Base-by-base conservation (phyloP, 23 red algal species). In the Gracilaria domingensis region DNA sequence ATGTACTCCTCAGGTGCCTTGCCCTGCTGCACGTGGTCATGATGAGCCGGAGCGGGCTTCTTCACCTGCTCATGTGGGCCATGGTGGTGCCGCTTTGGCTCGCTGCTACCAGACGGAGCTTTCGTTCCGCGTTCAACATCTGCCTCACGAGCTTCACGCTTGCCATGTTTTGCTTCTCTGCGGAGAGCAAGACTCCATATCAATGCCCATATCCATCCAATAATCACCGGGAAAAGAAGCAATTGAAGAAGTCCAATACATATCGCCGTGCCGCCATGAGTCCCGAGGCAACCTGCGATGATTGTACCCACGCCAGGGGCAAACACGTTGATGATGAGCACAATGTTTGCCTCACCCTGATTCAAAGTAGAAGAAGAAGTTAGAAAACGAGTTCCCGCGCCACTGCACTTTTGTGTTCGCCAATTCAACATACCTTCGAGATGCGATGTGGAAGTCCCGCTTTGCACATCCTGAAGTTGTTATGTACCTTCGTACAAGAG, bases 141-240 rank as follows among this genome's bases (percentile, higher is more conserved):
- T 51, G 12, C 72, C 26, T 51, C 72, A 49, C 72, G 72, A 77
- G 40, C 32, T 12, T 50, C 72, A 30, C 39, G 40, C 13, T 51
- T 51, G 11, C 16, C 45, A 30, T 77, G 72, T 11, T 30, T 62
- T 25, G 65, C 76, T 44, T 66, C 36, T 79, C 65, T 90, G 30
- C 36, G 32, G 36, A 90, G 87, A 21, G 50, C 74, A 36, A 90
- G 47, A 11, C 42, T 21, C 87, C 87, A 90, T 34, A 64, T 49
- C 26, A 90, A 62, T 20, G 87, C 87, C 87, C 87, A 90, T 45
- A 90, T 72, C 87, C 87, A 90, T 42, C 87, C 87, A 39, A 90
- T 79, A 32, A 90, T 54, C 20, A 81, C 37, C 5, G 75, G 73
- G 44, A 74, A 60, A 20, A 79, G 50, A 4, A 79, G 3, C n/a